Evolutionary conservation across 495 filamentous ascomycete genomes (phyloP).

Genomic region (Bacidia gigantensis): DNA sequence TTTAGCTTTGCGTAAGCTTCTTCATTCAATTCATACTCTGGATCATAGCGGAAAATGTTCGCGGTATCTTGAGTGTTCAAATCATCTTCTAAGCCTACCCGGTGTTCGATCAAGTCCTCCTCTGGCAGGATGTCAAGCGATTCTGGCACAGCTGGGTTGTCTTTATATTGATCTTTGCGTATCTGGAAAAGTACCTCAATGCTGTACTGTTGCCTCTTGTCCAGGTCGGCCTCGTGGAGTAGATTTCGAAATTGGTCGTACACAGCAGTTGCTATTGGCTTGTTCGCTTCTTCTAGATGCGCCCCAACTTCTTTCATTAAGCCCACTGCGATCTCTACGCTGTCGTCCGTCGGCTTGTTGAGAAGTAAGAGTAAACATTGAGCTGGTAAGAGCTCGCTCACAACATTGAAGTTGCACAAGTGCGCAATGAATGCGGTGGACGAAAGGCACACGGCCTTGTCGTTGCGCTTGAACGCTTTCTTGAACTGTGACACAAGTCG

Average conservation of each 20-base stretch:
- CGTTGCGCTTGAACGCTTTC: constrained; percentile 91
- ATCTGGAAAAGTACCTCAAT: constrained; percentile 97
- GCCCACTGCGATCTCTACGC: constrained; percentile 92
- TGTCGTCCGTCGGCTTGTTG: constrained; percentile 91
- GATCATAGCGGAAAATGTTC: constrained; percentile 91
- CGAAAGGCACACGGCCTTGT: constrained; percentile 86
- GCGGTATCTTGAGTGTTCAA: constrained; percentile 70
- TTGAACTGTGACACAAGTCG: constrained; percentile 83
- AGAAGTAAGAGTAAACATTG: constrained; percentile 82
- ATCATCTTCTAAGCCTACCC: constrained; percentile 61
- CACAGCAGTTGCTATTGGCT: constrained; percentile 68
- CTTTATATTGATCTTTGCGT: constrained; percentile 90
- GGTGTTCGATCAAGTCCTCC: constrained; percentile 93
- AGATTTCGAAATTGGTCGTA: constrained; percentile 94
- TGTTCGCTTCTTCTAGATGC: constrained; percentile 87
- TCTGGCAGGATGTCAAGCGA: constrained; percentile 93
- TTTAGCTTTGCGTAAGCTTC: constrained; percentile 77
- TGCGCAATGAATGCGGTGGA: constrained; percentile 91
- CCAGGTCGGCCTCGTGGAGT: constrained; percentile 87
- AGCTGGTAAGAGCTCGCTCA: constrained; percentile 81
- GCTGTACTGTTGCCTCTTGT: constrained; percentile 95
- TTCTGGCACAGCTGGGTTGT: constrained; percentile 78
- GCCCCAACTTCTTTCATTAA: constrained; percentile 83
- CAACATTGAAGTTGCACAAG: constrained; percentile 86
- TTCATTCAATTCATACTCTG: constrained; percentile 82